Conservation (phyloP, 306 rosid species). For the Macrotyloma uniflorum region DNA sequence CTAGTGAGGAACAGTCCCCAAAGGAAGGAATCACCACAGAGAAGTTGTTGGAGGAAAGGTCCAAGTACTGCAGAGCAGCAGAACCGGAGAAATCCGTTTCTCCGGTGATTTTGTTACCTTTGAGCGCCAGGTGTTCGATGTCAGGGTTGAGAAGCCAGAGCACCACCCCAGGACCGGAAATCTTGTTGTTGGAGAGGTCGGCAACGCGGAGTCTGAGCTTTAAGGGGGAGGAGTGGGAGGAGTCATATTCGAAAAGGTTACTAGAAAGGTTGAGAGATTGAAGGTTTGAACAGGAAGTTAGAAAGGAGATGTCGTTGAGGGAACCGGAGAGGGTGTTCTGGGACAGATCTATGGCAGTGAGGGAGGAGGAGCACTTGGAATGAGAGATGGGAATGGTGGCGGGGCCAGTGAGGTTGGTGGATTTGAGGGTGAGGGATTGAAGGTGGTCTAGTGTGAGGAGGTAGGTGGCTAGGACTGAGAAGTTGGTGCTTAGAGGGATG, state of each 20-base stretch:
- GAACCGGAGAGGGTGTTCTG: constrained; percentile 62
- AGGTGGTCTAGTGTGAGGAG: constrained; percentile 63
- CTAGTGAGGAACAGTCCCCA: constrained; percentile 62
- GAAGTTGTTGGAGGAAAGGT: constrained; percentile 78
- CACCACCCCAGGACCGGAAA: constrained; percentile 50
- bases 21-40: constrained; percentile 56
- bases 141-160: constrained; percentile 61
- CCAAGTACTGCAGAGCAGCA: constrained; percentile 48
- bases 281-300: constrained; percentile 54
- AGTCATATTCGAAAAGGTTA: constrained; percentile 44
- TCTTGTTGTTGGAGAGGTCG: constrained; percentile 74
- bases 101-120: constrained; percentile 71
- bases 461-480: constrained; percentile 49
- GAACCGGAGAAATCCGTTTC: constrained; percentile 52
- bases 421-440: constrained; percentile 53
- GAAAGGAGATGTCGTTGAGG: constrained; percentile 43
- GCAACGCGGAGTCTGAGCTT: constrained; percentile 47
- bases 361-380: constrained; percentile 56
- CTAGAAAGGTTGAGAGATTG: constrained; percentile 67
- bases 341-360: constrained; percentile 75
- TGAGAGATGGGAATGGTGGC: constrained; percentile 43
- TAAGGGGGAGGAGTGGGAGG: background rate
- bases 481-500: constrained; percentile 52
- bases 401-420: constrained; percentile 57
- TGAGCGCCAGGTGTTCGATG: constrained; percentile 49